Percentiles rank a stretch among this genome's conserved stretches.
These are phyloP conservation scores for Sphaerosporella brunnea DNA, from an alignment of 495 filamentous ascomycete genomes.

Conservation along the genomic window DNA sequence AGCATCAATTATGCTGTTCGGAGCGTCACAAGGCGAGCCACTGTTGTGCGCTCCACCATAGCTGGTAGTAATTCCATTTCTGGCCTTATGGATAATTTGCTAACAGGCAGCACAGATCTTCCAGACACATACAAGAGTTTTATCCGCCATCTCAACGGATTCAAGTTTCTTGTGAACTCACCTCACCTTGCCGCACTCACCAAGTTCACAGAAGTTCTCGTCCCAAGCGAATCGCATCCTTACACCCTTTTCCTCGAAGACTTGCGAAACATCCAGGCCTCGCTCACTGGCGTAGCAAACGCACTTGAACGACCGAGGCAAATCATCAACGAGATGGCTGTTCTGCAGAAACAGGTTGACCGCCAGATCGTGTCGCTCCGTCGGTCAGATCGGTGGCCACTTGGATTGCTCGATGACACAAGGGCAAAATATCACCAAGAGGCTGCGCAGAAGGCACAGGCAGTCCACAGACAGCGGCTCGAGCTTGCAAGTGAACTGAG, in stretches of 20 bases:
- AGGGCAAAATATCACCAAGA: slow-evolving; percentile 53
- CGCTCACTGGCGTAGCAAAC: slow-evolving; percentile 58
- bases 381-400: slow-evolving; percentile 58
- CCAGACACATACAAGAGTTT: slow-evolving; percentile 19
- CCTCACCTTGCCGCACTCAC: slow-evolving; percentile 53
- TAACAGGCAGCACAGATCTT: slow-evolving; percentile 14
- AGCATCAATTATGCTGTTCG: slow-evolving; percentile 65
- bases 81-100: not conserved
- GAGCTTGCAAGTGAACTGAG: slow-evolving; percentile 57
- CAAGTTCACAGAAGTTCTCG: slow-evolving; percentile 48
- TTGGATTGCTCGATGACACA: slow-evolving; percentile 76
- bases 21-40: slow-evolving; percentile 55
- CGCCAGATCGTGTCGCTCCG: slow-evolving; percentile 55
- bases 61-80: slow-evolving; percentile 33
- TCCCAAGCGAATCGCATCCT: slow-evolving; percentile 56
- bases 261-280: slow-evolving; percentile 57
- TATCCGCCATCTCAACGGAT: slow-evolving; percentile 29
- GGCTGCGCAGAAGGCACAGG: slow-evolving; percentile 51
- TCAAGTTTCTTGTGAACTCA: slow-evolving; percentile 45
- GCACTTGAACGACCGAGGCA: slow-evolving; percentile 67
- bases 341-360: slow-evolving; percentile 49
- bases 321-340: slow-evolving; percentile 52
- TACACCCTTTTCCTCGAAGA: slow-evolving; percentile 52
- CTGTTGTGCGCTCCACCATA: slow-evolving; percentile 37
- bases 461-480: slow-evolving; percentile 44